A percentile compares a stretch with the other conserved stretches of the same genome.
phyloP scores from a whole-genome alignment of 2,329 filamentous ascomycete species.

The Penicillium sp. region DNA sequence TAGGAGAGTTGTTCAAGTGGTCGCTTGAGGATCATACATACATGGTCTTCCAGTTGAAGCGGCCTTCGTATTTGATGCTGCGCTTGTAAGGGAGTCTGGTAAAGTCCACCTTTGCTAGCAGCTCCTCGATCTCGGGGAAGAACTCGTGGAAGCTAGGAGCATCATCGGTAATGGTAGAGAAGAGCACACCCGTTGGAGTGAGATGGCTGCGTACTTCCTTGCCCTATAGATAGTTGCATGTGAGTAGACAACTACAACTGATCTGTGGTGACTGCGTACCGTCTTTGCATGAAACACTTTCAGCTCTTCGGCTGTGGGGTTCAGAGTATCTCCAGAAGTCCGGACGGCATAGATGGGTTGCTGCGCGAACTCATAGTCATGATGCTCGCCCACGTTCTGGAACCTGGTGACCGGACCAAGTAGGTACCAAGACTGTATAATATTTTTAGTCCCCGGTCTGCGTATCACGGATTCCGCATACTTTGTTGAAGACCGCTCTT shows the following conservation, averaged over 20 bases:
- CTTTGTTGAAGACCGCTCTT: slow-evolving; percentile 51
- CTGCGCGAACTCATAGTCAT: slow-evolving; percentile 54
- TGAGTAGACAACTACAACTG: not conserved
- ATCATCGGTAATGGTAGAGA: slow-evolving; percentile 50
- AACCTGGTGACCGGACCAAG: slow-evolving; percentile 55
- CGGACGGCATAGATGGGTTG: slow-evolving; percentile 42
- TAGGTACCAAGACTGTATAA: slow-evolving; percentile 51
- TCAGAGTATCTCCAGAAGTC: slow-evolving; percentile 28
- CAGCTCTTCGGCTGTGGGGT: slow-evolving; percentile 36
- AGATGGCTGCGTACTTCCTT: slow-evolving; percentile 37
- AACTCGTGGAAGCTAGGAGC: slow-evolving; percentile 53
- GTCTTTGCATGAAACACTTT: slow-evolving; percentile 38
- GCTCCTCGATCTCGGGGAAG: slow-evolving; percentile 52
- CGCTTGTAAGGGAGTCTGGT: slow-evolving; percentile 52
- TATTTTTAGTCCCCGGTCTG: slow-evolving; percentile 3
- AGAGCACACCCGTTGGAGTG: slow-evolving; percentile 54
- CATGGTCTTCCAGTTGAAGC: slow-evolving; percentile 62
- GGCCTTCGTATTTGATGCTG: slow-evolving; percentile 55
- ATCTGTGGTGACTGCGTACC: slow-evolving; percentile 19
- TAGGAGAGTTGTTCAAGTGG: not conserved
- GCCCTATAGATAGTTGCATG: slow-evolving; percentile 6
- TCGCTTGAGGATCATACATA: slow-evolving; percentile 27
- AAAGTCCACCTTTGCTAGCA: slow-evolving; percentile 54
- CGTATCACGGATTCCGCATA: slow-evolving; percentile 11
- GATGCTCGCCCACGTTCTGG: slow-evolving; percentile 38